Conservation (phyloP, 2,329 filamentous ascomycete genomes). For the Chalaropsis ovoidea region DNA sequence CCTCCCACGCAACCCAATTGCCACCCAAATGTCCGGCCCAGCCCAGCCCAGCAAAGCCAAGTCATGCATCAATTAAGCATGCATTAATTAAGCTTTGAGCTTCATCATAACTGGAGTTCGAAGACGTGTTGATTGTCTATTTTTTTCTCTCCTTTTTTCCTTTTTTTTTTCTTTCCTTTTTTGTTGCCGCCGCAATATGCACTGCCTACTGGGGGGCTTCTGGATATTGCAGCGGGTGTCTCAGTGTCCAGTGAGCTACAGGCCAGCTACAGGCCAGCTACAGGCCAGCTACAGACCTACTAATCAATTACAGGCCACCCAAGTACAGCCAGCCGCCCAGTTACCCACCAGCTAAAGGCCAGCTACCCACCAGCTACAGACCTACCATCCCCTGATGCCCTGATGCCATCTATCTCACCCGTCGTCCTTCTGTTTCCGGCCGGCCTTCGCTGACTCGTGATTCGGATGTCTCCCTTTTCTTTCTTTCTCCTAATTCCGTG, state of each 20-base stretch:
- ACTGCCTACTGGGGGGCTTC: neutral
- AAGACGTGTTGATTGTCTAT: neutral
- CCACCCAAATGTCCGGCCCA: neutral
- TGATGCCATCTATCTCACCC: neutral
- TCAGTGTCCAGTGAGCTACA: too few species aligned
- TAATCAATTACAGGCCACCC: too few species aligned
- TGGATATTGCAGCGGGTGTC: neutral
- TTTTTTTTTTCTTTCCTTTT: neutral
- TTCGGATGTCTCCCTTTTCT: too few species aligned
- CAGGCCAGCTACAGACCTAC: too few species aligned
- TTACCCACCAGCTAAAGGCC: too few species aligned
- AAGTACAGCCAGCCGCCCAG: too few species aligned
- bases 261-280: too few species aligned
- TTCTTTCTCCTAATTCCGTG: neutral
- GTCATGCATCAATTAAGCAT: constrained; percentile 13
- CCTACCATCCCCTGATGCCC: too few species aligned
- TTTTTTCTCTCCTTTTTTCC: neutral
- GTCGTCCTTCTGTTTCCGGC: neutral
- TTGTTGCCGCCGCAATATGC: constrained; percentile 1
- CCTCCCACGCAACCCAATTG: neutral
- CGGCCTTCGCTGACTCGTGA: neutral
- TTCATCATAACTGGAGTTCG: neutral
- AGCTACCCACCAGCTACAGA: too few species aligned
- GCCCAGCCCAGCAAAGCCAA: constrained; percentile 6
- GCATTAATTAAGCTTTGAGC: constrained; percentile 15